Base-by-base conservation (phyloP, 2,329 filamentous ascomycete species). In the Ustulina deusta region DNA sequence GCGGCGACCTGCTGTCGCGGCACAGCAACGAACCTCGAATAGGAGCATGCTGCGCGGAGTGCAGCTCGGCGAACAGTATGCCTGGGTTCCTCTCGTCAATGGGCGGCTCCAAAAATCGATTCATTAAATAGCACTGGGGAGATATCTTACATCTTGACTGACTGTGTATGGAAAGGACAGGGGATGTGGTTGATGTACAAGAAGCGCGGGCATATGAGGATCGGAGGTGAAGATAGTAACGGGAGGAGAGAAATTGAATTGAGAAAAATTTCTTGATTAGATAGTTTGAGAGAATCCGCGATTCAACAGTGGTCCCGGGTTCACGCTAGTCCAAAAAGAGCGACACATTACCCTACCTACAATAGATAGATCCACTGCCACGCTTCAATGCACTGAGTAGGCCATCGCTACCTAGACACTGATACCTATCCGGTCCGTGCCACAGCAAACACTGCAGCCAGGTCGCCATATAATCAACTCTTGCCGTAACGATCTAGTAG, bases 11-110 rank as follows among this genome's bases (percentile, higher is more conserved):
- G 75, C 71, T 76, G 75, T 36, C 75, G 73, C 29, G 76, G 75
- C 52, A 71, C 71, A 70, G 73, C 72, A 54, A 72, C 71, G 27
- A 70, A 66, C 44, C 67, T 69, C 29, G 75, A 68, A 40, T 75
- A 75, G 59, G 74, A 75, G 71, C 73, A 75, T 67, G 72, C 75
- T 68, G 77, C 76, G 63, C 76, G 71, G 42, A 76, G 70, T 65
- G 74, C 77, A 57, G 75, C 76, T 66, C 77, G 77, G 59, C 77
- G 76, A 71, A 78, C 64, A 27, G 74, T 75, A 72, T 78, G 73
- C 77, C 77, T 79, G 61, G 61, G 54, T 54, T 59, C 34, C 13
- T 46, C 60, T 36, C 29, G 57, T 76, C 52, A 76, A 61, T 62
- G n/a, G 40, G 6, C 49, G 7, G 10, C 10, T 17, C 17, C 29